Evolutionary conservation across 305 asterid genomes (phyloP).

Genomic region (Fraxinus angustifolia): DNA sequence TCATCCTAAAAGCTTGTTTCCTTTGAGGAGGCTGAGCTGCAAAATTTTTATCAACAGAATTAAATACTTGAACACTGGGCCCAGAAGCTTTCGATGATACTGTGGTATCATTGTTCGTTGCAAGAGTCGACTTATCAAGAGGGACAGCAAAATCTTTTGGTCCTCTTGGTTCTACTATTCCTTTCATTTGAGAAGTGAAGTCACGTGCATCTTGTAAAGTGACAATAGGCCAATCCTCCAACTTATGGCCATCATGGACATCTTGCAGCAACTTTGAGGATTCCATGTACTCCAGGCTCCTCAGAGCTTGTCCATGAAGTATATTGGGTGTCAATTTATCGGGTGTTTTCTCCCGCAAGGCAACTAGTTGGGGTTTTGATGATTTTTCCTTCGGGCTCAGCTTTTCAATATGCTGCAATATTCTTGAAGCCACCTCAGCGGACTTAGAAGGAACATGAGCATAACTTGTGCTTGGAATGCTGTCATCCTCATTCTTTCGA

Average conservation of each 20-base stretch:
- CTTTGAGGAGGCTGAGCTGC: conserved; percentile 45
- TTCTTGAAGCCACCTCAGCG: conserved; percentile 68
- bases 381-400: conserved; percentile 66
- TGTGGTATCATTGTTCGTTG: conserved; percentile 27
- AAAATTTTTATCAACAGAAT: conserved; percentile 32
- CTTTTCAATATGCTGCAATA: conserved; percentile 73
- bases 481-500: conserved; percentile 39
- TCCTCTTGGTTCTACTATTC: conserved; percentile 34
- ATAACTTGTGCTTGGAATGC: conserved; percentile 50
- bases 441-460: conserved; percentile 59
- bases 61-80: conserved; percentile 23
- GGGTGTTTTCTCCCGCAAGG: conserved; percentile 44
- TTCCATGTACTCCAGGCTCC: conserved; percentile 54
- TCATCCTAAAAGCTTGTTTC: conserved; percentile 60
- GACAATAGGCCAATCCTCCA: conserved; percentile 35
- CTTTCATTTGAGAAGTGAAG: conserved; percentile 30
- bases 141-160: conserved; percentile 23
- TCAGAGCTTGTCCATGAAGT: conserved; percentile 58
- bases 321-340: conserved; percentile 44
- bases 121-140: conserved; percentile 25
- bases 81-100: conserved; percentile 30
- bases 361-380: conserved; percentile 44
- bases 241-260: conserved; percentile 36
- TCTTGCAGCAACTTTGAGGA: conserved; percentile 49
- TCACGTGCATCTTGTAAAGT: conserved; percentile 29